Percentiles rank a stretch among this genome's conserved stretches.
phyloP scores from a whole-genome alignment of 257 asterid genomes.

The Solanum rostratum region DNA sequence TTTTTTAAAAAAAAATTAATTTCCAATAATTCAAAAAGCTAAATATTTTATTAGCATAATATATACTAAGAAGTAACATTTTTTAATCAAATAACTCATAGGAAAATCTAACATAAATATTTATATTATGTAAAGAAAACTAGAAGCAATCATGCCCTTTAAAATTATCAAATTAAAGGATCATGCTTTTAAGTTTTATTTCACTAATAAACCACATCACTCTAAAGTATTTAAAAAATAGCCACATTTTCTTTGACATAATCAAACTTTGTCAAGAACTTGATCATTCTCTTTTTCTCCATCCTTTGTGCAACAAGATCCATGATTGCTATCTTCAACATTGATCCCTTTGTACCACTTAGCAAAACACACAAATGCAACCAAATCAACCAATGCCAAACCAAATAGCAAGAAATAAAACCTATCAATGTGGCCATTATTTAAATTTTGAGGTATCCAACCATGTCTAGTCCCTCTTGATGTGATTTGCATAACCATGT shows the following conservation, averaged over 20 bases:
- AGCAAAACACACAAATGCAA: constrained; percentile 33
- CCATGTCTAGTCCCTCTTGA: constrained; percentile 27
- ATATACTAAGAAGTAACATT: neutral
- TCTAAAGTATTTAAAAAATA: neutral
- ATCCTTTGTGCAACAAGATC: neutral
- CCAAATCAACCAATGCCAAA: constrained; percentile 37
- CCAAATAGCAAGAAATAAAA: constrained; percentile 50
- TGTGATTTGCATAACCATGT: constrained; percentile 50
- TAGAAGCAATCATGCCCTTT: constrained; percentile 18
- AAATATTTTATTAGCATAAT: neutral
- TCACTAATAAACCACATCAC: neutral
- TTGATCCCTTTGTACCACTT: constrained; percentile 40
- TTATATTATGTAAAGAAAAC: neutral
- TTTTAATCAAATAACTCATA: neutral
- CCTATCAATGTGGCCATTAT: constrained; percentile 47
- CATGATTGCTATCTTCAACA: neutral
- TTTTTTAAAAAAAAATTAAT: too few relatives aligned
- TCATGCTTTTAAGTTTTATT: neutral
- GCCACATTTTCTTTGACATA: neutral
- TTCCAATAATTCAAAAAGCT: neutral
- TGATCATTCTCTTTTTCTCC: neutral
- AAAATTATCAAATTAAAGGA: neutral
- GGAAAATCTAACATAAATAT: neutral
- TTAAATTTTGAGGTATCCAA: constrained; percentile 62
- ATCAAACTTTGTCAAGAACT: constrained; percentile 18